Base-by-base conservation (phyloP, 345 rosid genomes). In the Camelina neglecta region DNA sequence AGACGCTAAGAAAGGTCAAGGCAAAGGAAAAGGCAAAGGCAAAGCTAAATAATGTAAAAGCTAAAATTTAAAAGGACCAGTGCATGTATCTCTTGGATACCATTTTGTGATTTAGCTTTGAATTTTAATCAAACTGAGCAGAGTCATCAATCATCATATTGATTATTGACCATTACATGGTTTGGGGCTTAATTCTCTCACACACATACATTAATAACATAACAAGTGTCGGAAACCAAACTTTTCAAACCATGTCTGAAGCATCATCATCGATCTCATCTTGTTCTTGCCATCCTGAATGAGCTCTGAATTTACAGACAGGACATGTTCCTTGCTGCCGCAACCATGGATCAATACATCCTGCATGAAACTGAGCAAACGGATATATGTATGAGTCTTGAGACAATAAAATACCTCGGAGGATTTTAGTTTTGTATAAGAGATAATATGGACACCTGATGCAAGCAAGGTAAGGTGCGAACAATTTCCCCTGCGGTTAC, bases 311-410 rank as follows among this genome's bases (percentile, higher is more conserved):
- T 78, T 89, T 89, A 79, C 97, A 89, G 35, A 91, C 90, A 8
- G 97, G 97, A 79, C 94, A 91, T 15, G 94, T 91, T 75, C 94
- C 97, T 72, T 91, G 93, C 66, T 87, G 97, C 76, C 84, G 78
- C 72, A 87, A 82, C 94, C 97, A 91, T 0, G 94, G 94, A 35
- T 87, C 92, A 0, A 91, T 91, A 82, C 97, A 91, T 65, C 50
- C 81, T 0, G 94, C 88, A 87, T 87, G 97, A 81, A 91, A 89
- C 97, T 91, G 92, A 79, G 45, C 41, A 65, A 57, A 60, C 12
- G 7, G 47, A 51, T n/a, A 50, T 3, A 20, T 35, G 11, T 24
- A 29, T 31, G 41, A 60, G 54, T 33, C 8, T 2, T 62, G 58
- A 20, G 42, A 21, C 31, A 2, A 36, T 60, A 45, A 72, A 23